Conservation (phyloP, 306 rosid genomes). For the Castanea crenata region DNA sequence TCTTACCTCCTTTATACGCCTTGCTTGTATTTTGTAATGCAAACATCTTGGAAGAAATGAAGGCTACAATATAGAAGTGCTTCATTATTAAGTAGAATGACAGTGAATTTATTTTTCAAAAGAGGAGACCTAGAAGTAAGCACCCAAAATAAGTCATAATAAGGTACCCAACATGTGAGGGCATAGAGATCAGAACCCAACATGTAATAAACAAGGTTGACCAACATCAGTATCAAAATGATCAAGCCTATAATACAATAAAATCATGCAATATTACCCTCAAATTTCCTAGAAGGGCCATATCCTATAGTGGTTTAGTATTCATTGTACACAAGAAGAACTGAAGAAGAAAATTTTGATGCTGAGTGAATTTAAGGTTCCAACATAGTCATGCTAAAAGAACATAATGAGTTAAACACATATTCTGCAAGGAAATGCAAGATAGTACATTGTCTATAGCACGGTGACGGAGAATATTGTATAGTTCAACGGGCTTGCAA, state of each 20-base stretch:
- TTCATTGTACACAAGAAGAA: background rate
- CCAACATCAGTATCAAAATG: background rate
- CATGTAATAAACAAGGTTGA: background rate
- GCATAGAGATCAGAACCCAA: background rate
- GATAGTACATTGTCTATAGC: slow-evolving; percentile 62
- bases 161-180: slow-evolving; percentile 12
- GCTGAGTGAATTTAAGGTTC: background rate
- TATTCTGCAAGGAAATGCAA: slow-evolving; percentile 2
- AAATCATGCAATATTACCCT: background rate
- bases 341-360: background rate
- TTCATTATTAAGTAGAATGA: slow-evolving; percentile 18
- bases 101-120: background rate
- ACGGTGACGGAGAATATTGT: slow-evolving; percentile 88
- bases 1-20: slow-evolving; percentile 60
- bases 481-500: slow-evolving; percentile 96
- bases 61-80: slow-evolving; percentile 60
- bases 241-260: background rate
- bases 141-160: slow-evolving; percentile 1
- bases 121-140: background rate
- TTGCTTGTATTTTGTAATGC: slow-evolving; percentile 75
- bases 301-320: background rate
- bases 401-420: background rate
- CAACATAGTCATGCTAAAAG: background rate
- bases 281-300: background rate
- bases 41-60: slow-evolving; percentile 78